These are phyloP conservation scores for Eragrostis nindensis DNA, from an alignment of 176 grass and related monocot species.

Conservation along the genomic window DNA sequence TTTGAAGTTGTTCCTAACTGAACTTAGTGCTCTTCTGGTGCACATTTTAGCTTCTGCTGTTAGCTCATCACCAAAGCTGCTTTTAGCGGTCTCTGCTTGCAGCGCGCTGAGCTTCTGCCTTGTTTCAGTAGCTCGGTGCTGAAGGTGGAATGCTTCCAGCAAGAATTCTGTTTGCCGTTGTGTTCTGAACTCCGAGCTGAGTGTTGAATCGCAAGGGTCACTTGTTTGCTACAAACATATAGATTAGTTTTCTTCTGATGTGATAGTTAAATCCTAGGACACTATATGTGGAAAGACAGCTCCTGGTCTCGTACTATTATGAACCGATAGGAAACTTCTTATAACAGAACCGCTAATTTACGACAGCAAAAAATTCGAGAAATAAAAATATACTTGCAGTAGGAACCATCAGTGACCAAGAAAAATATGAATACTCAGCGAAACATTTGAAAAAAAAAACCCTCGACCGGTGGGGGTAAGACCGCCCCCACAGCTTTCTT, in stretches of 20 bases:
- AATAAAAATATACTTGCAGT: not conserved
- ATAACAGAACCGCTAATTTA: not conserved
- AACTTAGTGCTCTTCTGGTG: slow-evolving; percentile 69
- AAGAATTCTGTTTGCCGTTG: slow-evolving; percentile 91
- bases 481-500: too few relatives aligned
- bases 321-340: not conserved
- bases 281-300: not conserved
- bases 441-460: too few relatives aligned
- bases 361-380: not conserved
- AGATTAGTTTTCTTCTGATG: slow-evolving; percentile 17
- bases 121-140: slow-evolving; percentile 79
- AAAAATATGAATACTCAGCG: slow-evolving; percentile 1
- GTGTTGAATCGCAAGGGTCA: slow-evolving; percentile 79
- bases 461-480: too few relatives aligned
- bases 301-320: too few relatives aligned
- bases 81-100: slow-evolving; percentile 69
- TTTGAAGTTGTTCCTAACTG: slow-evolving; percentile 85
- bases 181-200: slow-evolving; percentile 76
- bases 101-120: slow-evolving; percentile 71
- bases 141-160: slow-evolving; percentile 88
- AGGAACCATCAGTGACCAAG: not conserved
- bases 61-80: slow-evolving; percentile 65
- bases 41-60: slow-evolving; percentile 64
- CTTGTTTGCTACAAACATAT: slow-evolving; percentile 62
- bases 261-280: not conserved